Base-by-base conservation (phyloP, 768 basidiomycete species). In the Clitopilus hobsonii region DNA sequence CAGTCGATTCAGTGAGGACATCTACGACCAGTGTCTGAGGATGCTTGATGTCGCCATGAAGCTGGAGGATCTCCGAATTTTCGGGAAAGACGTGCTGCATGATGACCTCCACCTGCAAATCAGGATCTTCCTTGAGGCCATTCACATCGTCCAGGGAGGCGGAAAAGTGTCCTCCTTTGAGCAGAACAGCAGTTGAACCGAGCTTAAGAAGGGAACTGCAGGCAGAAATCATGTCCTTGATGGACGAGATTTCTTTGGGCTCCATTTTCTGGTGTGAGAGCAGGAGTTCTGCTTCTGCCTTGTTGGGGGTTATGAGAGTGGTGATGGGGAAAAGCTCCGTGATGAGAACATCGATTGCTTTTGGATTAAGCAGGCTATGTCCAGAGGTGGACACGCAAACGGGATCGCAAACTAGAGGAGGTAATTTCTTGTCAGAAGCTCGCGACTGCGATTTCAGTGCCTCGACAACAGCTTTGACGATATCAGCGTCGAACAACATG, bases 361-460 rank as follows among this genome's bases (percentile, higher is more conserved):
- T 79, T 14, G 79, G 70, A 5, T 85, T 76, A 7, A 97, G 76
- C 1, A 98, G 77, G 6, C 77, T 82, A 63, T 94, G 90, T 1
- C 93, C 93, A 0, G 91, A 92, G 0, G 94, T 96, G 2, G 91
- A 92, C 1, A 96, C 89, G 63, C 86, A 93, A 8, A 98, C 94
- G 0, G 94, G 94, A 65, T 98, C 94, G 57, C 91, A 83, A 24
- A 96, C 81, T 18, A 94, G 71, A 0, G 83, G 81, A 0, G 85
- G 78, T 25, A 69, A 58, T 8, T 56, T 56, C 10, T 63, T 57
- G 5, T 55, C 29, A 16, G 60, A 52, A 36, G 4, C n/a, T n/a
- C n/a, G 32, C 62, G 77, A 82, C 57, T 76, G 71, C 0, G 59
- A 38, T 38, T 67, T 76, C 38, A 94, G 75, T 10, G 80, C 71